Conservation (phyloP, 257 asterid species). For the Capsicum baccatum region DNA sequence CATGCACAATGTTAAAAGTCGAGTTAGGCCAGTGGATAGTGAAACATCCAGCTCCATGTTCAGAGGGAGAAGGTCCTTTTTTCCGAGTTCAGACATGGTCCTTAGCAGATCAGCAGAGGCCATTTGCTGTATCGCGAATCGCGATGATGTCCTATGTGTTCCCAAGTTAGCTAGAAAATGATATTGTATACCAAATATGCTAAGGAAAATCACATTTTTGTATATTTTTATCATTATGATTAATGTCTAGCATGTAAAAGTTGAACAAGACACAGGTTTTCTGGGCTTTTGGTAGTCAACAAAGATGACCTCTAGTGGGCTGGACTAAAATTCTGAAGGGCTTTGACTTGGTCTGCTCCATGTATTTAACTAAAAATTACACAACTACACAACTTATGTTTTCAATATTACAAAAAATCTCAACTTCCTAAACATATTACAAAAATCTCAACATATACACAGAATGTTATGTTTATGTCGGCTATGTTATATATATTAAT, state of each 20-base stretch:
- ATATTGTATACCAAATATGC: neutral
- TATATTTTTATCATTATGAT: too few species aligned
- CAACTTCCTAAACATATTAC: too few species aligned
- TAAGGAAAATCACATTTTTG: too few species aligned
- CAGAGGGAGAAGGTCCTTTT: neutral
- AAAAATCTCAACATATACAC: too few species aligned
- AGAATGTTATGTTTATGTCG: too few species aligned
- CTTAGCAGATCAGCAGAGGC: neutral
- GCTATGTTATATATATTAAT: too few species aligned
- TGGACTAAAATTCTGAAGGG: neutral
- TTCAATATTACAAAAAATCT: too few species aligned
- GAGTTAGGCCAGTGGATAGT: too few species aligned
- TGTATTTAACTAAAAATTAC: neutral
- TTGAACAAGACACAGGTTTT: neutral
- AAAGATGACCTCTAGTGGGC: neutral
- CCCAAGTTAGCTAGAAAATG: neutral
- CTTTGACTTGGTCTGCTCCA: slow-evolving; percentile 6
- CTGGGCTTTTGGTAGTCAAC: slow-evolving; percentile 17
- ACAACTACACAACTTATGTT: too few species aligned
- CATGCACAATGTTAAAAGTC: neutral
- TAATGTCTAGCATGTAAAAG: too few species aligned
- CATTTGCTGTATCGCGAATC: neutral
- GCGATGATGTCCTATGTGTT: neutral
- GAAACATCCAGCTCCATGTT: neutral
- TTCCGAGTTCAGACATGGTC: neutral